A percentile compares a stretch with the other conserved stretches of the same genome.
phyloP scores from a whole-genome alignment of 2,329 filamentous ascomycete species.

The Aureobasidium zeae region DNA sequence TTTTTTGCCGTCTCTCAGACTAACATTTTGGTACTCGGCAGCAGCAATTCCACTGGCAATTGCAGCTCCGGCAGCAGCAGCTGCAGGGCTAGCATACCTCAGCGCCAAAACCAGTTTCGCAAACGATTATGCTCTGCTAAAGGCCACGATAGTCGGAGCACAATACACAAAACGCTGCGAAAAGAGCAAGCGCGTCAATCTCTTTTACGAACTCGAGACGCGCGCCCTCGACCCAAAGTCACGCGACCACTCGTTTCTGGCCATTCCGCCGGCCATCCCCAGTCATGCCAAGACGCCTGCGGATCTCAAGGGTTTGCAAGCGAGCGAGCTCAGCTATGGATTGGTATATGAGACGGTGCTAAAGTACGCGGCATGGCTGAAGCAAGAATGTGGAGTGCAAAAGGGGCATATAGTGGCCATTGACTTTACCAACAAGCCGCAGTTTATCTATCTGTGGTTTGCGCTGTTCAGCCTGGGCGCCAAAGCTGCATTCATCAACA shows the following conservation, averaged over 20 bases:
- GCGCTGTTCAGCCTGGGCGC: slow-evolving; percentile 78
- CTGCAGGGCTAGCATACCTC: slow-evolving; percentile 64
- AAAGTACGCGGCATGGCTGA: slow-evolving; percentile 68
- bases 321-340: slow-evolving; percentile 59
- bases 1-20: neutral
- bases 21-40: too few species aligned
- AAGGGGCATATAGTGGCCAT: slow-evolving; percentile 70
- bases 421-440: slow-evolving; percentile 72
- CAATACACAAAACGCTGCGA: slow-evolving; percentile 44
- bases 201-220: slow-evolving; percentile 67
- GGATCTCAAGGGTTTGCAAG: slow-evolving; percentile 5
- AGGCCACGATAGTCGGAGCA: slow-evolving; percentile 25
- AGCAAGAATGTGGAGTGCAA: slow-evolving; percentile 52
- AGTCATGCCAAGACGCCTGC: slow-evolving; percentile 19
- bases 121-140: slow-evolving; percentile 56
- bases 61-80: slow-evolving; percentile 43
- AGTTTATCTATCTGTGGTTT: slow-evolving; percentile 65
- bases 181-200: slow-evolving; percentile 51
- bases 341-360: slow-evolving; percentile 62
- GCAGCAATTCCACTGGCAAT: slow-evolving; percentile 15
- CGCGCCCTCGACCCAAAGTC: slow-evolving; percentile 49
- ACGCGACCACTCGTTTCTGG: slow-evolving; percentile 24
- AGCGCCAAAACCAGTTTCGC: slow-evolving; percentile 60
- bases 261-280: slow-evolving; percentile 23
- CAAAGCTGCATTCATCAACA: slow-evolving; percentile 79